Base-by-base conservation (phyloP, 179 eudicot species). In the Actinidia chinensis region DNA sequence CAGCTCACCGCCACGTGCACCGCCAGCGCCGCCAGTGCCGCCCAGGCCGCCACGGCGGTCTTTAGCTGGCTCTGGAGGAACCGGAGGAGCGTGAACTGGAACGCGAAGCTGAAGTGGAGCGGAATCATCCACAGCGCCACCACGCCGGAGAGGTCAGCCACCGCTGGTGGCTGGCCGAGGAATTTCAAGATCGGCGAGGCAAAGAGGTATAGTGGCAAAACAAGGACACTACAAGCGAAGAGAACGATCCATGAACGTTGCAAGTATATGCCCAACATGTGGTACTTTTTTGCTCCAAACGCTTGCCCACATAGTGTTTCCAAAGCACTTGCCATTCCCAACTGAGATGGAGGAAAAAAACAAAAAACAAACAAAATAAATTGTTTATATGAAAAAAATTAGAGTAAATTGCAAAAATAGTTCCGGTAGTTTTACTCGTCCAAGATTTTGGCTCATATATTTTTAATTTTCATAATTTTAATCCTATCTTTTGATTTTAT, bases 311-410 rank as follows among this genome's bases (percentile, higher is more conserved):
- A 77, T 67, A 77, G 67, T 3, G 80, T 77, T 60, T 77, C 80
- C 10, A 77, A 69, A 36, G 80, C 80, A 28, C 80, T 77, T n/a
- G 80, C 80, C 80, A 77, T 77, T 8, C 80, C 80, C 56, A 77
- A 15, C 80, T 77, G 55, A 1, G 9, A 60, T 20, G 25, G 7
- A 15, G 8, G 46, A 25, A 72, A 52, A 12, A 7, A 7, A 28
- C 20, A 23, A 18, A 56, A n/a, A 56, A 0, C 20, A 7, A 6
- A 56, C 20, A 56, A 56, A 56, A 6, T 17, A 4, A 56, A 56
- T n/a, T 15, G n/a, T 56, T 56, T 6, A 17, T n/a, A 7, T 18
- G 25, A 9, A 0, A 0, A n/a, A 56, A n/a, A n/a, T 5, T 0
- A 1, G 20, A 1, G 8, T 43, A 4, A 11, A 43, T 43, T 43